Evolutionary conservation across 768 basidiomycete species (phyloP).

Genomic region (Paxillus involutus): DNA sequence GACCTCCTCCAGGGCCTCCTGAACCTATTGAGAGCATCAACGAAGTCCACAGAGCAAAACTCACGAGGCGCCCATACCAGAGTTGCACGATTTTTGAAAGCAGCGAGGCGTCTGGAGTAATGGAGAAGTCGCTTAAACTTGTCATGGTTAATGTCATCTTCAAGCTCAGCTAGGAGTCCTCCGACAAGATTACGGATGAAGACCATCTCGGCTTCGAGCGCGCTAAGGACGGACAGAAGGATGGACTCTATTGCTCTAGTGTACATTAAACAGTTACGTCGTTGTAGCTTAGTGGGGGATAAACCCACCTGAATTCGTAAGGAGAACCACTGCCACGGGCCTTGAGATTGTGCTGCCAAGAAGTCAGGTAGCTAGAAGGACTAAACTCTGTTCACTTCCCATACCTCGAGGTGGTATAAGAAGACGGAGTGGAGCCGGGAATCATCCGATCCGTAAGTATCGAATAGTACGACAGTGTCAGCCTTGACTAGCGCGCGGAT

Average conservation of each 20-base stretch:
- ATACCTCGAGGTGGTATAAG: conserved; percentile 82
- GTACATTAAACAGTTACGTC: conserved; percentile 14
- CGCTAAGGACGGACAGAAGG: conserved; percentile 86
- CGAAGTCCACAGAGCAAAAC: not conserved
- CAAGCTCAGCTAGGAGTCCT: conserved; percentile 87
- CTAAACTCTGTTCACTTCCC: conserved; percentile 15
- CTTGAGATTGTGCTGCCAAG: conserved; percentile 77
- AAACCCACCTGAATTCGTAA: conserved; percentile 80
- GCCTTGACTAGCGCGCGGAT: conserved; percentile 94
- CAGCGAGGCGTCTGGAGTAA: conserved; percentile 84
- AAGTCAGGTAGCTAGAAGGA: conserved; percentile 8
- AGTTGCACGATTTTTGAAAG: conserved; percentile 90
- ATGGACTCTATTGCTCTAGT: conserved; percentile 91
- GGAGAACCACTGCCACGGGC: conserved; percentile 66
- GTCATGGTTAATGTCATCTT: conserved; percentile 94
- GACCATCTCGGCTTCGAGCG: conserved; percentile 94
- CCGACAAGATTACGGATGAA: conserved; percentile 91
- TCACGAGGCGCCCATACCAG: conserved; percentile 45
- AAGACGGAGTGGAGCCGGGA: conserved; percentile 86
- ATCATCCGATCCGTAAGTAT: conserved; percentile 86
- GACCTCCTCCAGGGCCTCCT: conserved; percentile 89
- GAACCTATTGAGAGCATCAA: conserved; percentile 52
- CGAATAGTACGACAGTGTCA: conserved; percentile 88
- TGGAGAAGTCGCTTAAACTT: conserved; percentile 90
- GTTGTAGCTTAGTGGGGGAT: conserved; percentile 16